These are phyloP conservation scores for Micractinium conductrix DNA, from an alignment of 139 green algal genomes.

Conservation along the genomic window DNA sequence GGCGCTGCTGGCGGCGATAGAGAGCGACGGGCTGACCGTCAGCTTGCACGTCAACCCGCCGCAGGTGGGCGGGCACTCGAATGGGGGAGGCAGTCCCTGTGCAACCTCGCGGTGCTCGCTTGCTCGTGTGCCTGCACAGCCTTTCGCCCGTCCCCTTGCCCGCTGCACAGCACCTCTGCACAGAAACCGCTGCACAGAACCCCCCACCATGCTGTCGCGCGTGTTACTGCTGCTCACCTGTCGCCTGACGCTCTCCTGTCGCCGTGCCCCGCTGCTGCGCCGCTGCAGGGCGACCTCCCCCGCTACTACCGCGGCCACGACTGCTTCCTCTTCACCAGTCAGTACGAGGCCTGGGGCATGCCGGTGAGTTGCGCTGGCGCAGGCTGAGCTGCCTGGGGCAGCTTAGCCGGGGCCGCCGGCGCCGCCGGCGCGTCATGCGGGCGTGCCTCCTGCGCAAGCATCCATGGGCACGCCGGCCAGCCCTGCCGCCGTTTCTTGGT, in stretches of 20 bases:
- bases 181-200: background rate
- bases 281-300: conserved; percentile 65
- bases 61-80: conserved; percentile 38
- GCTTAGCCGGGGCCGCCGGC: too few species aligned
- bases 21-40: conserved; percentile 47
- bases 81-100: too few species aligned
- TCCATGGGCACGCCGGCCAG: too few species aligned
- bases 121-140: too few species aligned
- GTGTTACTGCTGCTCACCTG: background rate
- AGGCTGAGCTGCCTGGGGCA: too few species aligned
- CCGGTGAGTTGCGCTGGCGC: conserved; percentile 47
- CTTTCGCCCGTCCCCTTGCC: too few species aligned
- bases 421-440: too few species aligned
- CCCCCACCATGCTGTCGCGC: too few species aligned
- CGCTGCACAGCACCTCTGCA: background rate
- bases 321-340: conserved; percentile 69
- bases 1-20: conserved; percentile 42
- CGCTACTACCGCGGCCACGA: conserved; percentile 69
- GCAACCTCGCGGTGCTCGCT: too few species aligned
- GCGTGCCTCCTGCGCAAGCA: too few species aligned
- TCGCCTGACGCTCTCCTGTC: background rate
- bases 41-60: conserved; percentile 47
- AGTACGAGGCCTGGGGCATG: conserved; percentile 81
- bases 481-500: background rate
- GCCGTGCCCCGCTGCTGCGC: background rate